A percentile compares a stretch with the other conserved stretches of the same genome.
Conservation (phyloP, 148 eudicot species). For the Nepenthes gracilis region DNA sequence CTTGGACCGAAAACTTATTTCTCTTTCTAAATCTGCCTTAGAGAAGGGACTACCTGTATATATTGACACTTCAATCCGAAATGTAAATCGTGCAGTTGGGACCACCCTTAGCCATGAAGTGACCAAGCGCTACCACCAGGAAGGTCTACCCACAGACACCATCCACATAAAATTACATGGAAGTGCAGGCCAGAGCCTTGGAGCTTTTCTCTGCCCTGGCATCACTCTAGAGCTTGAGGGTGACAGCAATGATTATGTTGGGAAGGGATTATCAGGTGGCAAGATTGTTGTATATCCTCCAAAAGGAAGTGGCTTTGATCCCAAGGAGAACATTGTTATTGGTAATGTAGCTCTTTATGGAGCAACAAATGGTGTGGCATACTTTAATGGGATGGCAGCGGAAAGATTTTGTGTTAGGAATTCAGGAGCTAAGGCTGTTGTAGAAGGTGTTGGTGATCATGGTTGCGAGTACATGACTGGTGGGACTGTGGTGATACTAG, state of each 20-base stretch:
- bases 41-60: conserved; percentile 78
- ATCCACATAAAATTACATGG: conserved; percentile 84
- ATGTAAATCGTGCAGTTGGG: conserved; percentile 87
- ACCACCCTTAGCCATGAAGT: conserved; percentile 99
- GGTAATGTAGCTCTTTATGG: conserved; percentile 99
- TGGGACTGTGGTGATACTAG: conserved; percentile 82
- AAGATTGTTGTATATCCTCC: conserved; percentile 94
- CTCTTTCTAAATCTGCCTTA: conserved; percentile 57
- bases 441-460: conserved; percentile 99
- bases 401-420: conserved; percentile 95
- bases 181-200: conserved; percentile 97
- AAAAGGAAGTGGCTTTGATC: conserved; percentile 73
- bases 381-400: conserved; percentile 98
- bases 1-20: conserved; percentile 62
- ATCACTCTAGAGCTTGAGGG: conserved; percentile 95
- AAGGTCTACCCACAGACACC: conserved; percentile 72
- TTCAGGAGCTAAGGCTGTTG: conserved; percentile 94
- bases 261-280: conserved; percentile 96
- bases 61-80: conserved; percentile 72
- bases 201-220: conserved; percentile 97
- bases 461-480: conserved; percentile 99
- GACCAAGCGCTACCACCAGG: conserved; percentile 68
- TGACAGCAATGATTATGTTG: conserved; percentile 98
- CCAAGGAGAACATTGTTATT: conserved; percentile 92
- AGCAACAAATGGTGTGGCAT: conserved; percentile 86